Evolutionary conservation across 106 monocot species (phyloP).

Genomic region (Phalaenopsis aphrodite): DNA sequence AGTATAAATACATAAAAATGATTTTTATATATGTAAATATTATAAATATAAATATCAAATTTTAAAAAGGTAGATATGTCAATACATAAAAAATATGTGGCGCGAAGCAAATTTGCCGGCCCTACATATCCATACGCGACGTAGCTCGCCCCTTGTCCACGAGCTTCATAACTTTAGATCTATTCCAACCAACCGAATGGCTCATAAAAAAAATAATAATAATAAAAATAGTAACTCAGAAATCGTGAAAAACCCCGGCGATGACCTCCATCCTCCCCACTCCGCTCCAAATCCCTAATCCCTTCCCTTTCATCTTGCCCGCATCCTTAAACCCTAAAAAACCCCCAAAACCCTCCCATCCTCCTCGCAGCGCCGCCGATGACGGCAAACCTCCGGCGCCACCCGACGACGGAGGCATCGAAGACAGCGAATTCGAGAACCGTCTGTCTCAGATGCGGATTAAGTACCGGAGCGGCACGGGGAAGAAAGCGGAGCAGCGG

Average conservation of each 20-base stretch:
- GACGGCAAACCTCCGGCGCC: neutral
- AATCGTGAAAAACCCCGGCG: neutral
- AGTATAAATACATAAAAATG: no score
- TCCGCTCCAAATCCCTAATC: constrained; percentile 22
- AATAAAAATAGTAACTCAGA: neutral
- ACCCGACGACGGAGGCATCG: neutral
- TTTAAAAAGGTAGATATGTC: no score
- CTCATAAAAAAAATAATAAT: neutral
- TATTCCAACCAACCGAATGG: neutral
- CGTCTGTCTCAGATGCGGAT: constrained; percentile 46
- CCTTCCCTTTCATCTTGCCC: constrained; percentile 25
- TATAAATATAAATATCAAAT: no score
- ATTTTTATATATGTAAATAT: no score
- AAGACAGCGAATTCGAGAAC: constrained; percentile 43
- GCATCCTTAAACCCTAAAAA: neutral
- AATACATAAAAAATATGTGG: no score
- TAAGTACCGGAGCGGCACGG: constrained; percentile 79
- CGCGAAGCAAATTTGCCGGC: no score
- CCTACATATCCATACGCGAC: no score
- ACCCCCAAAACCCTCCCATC: neutral
- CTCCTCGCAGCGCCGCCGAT: constrained; percentile 4
- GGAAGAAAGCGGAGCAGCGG: constrained; percentile 76
- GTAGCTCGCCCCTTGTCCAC: neutral
- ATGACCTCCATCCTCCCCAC: constrained; percentile 14
- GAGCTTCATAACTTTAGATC: neutral